Evolutionary conservation across 345 rosid genomes (phyloP), one percentile per base, ranked within the genome.

Genomic region (Populus pruinosa): DNA sequence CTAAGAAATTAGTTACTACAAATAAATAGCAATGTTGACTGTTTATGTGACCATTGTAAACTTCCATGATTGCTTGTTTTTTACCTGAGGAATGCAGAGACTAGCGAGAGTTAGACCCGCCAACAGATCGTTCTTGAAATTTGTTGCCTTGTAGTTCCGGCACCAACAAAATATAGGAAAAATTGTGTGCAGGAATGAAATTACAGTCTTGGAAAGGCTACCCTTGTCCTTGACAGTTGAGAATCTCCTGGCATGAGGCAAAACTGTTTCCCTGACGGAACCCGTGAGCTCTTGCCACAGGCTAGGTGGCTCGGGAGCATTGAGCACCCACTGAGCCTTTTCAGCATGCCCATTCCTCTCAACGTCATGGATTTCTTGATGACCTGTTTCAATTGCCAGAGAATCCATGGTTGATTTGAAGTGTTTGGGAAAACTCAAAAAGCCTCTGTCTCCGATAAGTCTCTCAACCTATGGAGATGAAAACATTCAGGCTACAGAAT

Each of bases 41-140:
- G 14, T n/a, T 59, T 59, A 1, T 59, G 63, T 27, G 3, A 59
- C 27, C 27, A n/a, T 8, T 11, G 29, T 59, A 59, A 59, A 23
- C 29, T 59, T 59, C 64, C 64, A 59, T 59, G 29, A 13, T 23
- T 59, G 29, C 64, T 10, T 59, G 64, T n/a, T 5, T 12, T 43
- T 44, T 81, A 94, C 98, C 90, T 93, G 99, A 16, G 99, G 99
- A 82, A 93, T 95, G 91, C 98, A 88, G 73, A 95, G 96, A 85
- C 99, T 95, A 36, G 99, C 98, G 11, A 95, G 97, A 72, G 99
- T 95, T 63, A 95, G 84, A 72, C 98, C 98, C 3, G 96, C 95
- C 88, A 95, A 59, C 56, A 95, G 79, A 69, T 95, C 99, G 35
- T 80, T 88, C 89, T 89, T 95, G 86, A 95, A 89, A 76, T 87